Percentiles rank a stretch among this genome's conserved stretches.
These are phyloP conservation scores for Nothomitra cinnamomea DNA, from an alignment of 2,329 filamentous ascomycete species.

Conservation along the genomic window DNA sequence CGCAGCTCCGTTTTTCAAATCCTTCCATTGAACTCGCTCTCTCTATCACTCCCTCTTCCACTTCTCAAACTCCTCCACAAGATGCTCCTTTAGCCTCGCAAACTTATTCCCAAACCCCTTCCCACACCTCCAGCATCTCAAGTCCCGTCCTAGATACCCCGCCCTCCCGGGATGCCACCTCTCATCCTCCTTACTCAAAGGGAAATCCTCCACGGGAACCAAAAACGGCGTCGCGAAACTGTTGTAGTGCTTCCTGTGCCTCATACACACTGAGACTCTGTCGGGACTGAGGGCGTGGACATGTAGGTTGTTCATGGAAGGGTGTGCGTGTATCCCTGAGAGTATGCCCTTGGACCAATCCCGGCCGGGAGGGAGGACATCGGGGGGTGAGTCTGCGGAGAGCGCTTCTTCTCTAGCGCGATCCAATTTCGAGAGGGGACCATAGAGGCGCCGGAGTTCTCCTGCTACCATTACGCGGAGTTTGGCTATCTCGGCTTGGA, in stretches of 20 bases:
- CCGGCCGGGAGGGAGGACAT: conserved; percentile 49
- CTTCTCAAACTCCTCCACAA: conserved; percentile 53
- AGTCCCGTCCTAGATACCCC: conserved; percentile 45
- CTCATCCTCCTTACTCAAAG: conserved; percentile 47
- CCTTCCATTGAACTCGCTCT: no score
- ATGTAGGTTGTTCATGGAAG: conserved; percentile 85
- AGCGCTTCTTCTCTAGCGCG: conserved; percentile 46
- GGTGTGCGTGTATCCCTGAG: conserved; percentile 69
- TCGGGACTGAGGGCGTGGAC: conserved; percentile 76
- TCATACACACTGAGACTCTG: conserved; percentile 53
- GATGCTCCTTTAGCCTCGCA: conserved; percentile 54
- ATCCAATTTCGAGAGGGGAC: conserved; percentile 45
- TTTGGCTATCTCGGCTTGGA: conserved; percentile 41
- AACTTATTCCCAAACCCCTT: conserved; percentile 59
- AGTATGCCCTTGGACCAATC: conserved; percentile 64
- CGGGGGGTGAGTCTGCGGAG: conserved; percentile 18
- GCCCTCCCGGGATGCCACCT: conserved; percentile 38
- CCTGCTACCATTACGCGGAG: conserved; percentile 50
- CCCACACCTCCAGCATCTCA: conserved; percentile 76
- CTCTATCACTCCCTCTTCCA: conserved; percentile 48
- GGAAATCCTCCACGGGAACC: conserved; percentile 62
- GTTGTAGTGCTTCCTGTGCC: conserved; percentile 78
- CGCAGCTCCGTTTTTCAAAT: no score
- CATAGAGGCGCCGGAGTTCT: conserved; percentile 56
- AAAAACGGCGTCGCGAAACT: conserved; percentile 81